Percentiles rank a stretch among this genome's conserved stretches.
Evolutionary conservation across 805 yeast genomes (phyloP).

Genomic region (Nakazawaea ishiwadae): DNA sequence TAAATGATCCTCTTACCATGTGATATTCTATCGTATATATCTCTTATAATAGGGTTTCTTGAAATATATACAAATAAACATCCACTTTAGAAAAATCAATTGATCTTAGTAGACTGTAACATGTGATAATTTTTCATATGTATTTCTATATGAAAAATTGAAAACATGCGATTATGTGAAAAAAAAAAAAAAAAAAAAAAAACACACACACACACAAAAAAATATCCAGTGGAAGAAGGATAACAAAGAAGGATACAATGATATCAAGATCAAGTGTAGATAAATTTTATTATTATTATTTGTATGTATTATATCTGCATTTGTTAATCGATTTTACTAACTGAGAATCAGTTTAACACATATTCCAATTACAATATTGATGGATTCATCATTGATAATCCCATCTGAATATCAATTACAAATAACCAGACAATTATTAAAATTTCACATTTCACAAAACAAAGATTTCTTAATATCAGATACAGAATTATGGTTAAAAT

Average conservation of each 20-base stretch:
- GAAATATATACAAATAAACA: no score
- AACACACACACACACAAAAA: background rate
- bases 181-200: no score
- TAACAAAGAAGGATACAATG: background rate
- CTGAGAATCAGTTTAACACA: constrained; percentile 59
- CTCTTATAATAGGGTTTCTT: no score
- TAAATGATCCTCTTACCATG: no score
- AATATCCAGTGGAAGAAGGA: no score
- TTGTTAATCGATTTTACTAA: background rate
- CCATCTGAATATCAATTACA: constrained; percentile 44
- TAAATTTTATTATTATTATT: constrained; percentile 13
- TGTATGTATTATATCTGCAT: constrained; percentile 5
- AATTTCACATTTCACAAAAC: constrained; percentile 58
- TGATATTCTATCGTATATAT: no score
- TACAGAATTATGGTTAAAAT: constrained; percentile 65
- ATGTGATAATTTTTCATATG: no score
- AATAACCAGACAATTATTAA: constrained; percentile 45
- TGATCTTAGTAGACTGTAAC: no score
- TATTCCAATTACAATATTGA: constrained; percentile 66
- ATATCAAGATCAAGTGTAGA: constrained; percentile 1
- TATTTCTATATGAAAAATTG: no score
- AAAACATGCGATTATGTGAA: no score
- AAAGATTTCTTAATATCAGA: constrained; percentile 61
- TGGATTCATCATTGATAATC: constrained; percentile 71
- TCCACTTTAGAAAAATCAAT: no score